These are phyloP conservation scores for Stephanodiscus minutulus DNA, from an alignment of 108 stramenopile genomes.

Conservation along the genomic window DNA sequence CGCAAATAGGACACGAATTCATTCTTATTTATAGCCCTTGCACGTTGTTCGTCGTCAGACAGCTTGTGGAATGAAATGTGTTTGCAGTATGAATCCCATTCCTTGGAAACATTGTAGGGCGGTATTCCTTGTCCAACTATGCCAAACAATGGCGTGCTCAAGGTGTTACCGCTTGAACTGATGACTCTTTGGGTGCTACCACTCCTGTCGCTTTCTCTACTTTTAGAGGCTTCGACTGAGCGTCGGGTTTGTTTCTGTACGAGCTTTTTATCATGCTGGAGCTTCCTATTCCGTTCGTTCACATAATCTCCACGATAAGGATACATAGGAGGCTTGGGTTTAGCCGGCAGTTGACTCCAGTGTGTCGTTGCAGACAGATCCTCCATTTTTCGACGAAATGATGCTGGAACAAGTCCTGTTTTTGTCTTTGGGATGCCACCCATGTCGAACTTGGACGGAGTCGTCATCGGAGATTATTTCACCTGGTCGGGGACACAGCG, in stretches of 20 bases:
- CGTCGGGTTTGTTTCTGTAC: neutral
- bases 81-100: slow-evolving; percentile 26
- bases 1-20: slow-evolving; percentile 17
- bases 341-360: slow-evolving; percentile 9
- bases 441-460: slow-evolving; percentile 24
- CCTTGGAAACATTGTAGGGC: neutral
- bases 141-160: neutral
- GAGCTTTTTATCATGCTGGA: neutral
- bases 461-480: slow-evolving; percentile 13
- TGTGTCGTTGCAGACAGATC: neutral
- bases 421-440: slow-evolving; percentile 16
- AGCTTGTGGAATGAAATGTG: slow-evolving; percentile 10
- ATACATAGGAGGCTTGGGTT: slow-evolving; percentile 19
- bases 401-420: slow-evolving; percentile 29
- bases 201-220: slow-evolving; percentile 3
- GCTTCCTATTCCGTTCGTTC: slow-evolving; percentile 21
- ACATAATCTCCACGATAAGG: slow-evolving; percentile 35
- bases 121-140: neutral
- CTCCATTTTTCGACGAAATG: slow-evolving; percentile 11
- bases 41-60: slow-evolving; percentile 9
- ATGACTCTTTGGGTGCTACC: too few relatives aligned
- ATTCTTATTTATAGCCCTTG: slow-evolving; percentile 23
- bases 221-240: neutral
- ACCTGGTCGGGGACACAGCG: too few relatives aligned
- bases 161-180: too few relatives aligned